Evolutionary conservation across 2,329 filamentous ascomycete genomes (phyloP).

Genomic region (Aspergillus oerlinghausenensis): DNA sequence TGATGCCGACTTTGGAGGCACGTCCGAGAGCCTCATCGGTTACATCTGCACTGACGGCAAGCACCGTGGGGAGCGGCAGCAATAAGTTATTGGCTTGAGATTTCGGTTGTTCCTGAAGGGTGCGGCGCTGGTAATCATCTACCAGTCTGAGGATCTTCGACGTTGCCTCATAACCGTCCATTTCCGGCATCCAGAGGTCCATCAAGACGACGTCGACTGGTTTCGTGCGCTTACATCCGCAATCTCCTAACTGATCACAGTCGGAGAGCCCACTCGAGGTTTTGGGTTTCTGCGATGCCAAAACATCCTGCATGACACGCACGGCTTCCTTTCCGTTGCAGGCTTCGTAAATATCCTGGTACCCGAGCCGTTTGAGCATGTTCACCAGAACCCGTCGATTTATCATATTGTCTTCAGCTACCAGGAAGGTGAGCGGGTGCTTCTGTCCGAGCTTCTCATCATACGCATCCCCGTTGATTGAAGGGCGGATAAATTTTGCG

Average conservation of each 20-base stretch:
- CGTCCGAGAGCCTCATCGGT: constrained; percentile 59
- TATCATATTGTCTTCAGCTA: constrained; percentile 70
- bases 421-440: constrained; percentile 62
- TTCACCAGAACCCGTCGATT: constrained; percentile 63
- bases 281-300: constrained; percentile 23
- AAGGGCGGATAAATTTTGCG: constrained; percentile 22
- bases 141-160: constrained; percentile 56
- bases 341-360: constrained; percentile 58
- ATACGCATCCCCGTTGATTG: constrained; percentile 32
- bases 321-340: constrained; percentile 67
- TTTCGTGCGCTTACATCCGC: constrained; percentile 28
- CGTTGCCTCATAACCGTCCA: constrained; percentile 68
- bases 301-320: constrained; percentile 50
- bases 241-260: constrained; percentile 11
- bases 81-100: neutral
- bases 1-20: constrained; percentile 60
- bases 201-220: constrained; percentile 63
- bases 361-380: constrained; percentile 65
- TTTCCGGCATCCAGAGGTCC: constrained; percentile 73
- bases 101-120: constrained; percentile 9
- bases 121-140: constrained; percentile 30
- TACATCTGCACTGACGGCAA: constrained; percentile 64
- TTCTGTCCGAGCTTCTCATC: constrained; percentile 56
- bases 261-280: constrained; percentile 15
- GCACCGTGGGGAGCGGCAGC: constrained; percentile 44